phyloP scores from a whole-genome alignment of 169 alveolate genomes.

The Plasmodium adleri region DNA sequence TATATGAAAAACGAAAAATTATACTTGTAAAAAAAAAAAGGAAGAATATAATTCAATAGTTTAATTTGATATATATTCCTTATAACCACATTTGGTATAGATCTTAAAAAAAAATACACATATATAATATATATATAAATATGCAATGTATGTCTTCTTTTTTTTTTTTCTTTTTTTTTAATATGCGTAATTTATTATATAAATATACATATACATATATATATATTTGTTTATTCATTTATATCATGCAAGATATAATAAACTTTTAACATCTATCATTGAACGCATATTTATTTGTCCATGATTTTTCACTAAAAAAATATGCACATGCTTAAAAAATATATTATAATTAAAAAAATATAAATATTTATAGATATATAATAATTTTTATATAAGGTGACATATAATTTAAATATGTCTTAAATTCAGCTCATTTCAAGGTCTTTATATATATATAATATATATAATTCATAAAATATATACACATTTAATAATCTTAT shows the following conservation, averaged over 20 bases:
- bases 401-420: too few species aligned
- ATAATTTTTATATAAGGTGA: neutral
- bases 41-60: conserved; percentile 20
- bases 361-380: conserved; percentile 8
- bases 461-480: too few species aligned
- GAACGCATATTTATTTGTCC: conserved; percentile 6
- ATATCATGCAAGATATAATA: conserved; percentile 6
- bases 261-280: conserved; percentile 49
- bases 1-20: conserved; percentile 27
- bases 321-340: neutral
- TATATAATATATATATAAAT: neutral
- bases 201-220: neutral
- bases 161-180: conserved; percentile 18
- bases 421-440: too few species aligned
- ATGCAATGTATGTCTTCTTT: conserved; percentile 3
- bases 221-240: neutral
- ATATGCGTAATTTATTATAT: conserved; percentile 4
- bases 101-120: conserved; percentile 18
- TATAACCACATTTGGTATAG: conserved; percentile 29
- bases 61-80: conserved; percentile 11
- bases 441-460: too few species aligned
- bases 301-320: conserved; percentile 34
- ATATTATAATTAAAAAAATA: conserved; percentile 19
- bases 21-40: conserved; percentile 17
- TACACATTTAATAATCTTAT: too few species aligned